Evolutionary conservation across 2,329 filamentous ascomycete genomes (phyloP), one percentile per base, ranked within the genome.

Genomic region (Didymella glomerata): DNA sequence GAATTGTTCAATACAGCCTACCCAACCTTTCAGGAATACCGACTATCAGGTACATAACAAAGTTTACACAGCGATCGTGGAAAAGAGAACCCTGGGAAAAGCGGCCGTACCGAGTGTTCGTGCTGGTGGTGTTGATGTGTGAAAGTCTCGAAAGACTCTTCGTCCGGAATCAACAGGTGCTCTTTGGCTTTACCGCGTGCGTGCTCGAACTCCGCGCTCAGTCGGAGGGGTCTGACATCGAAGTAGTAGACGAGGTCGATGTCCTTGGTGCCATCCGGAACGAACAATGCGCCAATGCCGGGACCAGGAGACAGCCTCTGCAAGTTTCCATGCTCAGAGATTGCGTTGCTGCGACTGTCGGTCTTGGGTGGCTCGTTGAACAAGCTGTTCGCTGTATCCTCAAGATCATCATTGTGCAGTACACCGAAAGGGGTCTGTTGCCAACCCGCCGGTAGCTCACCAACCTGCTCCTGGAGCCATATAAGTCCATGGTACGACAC

Each of bases 191-290:
- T 50, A 2, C 73, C 72, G 34, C 72, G 69, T 50, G 70, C 73
- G 42, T 71, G 67, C 28, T 69, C 67, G 24, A 61, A 63, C 58
- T 75, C 68, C n/a, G 69, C 64, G 22, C 68, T 75, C 14, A 76
- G 57, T 9, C 71, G 66, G 30, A 76, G 64, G 2, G 73, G 74
- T 9, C 40, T 67, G 32, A 24, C 9, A 18, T 40, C 36, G 9
- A 75, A 74, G 44, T 68, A 57, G 54, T 75, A 72, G 11, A 56
- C 60, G 7, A 46, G 45, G 4, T 63, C 30, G 13, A 25, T 42
- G 13, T 46, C 36, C 8, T 50, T 24, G 47, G 25, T n/a, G n/a
- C n/a, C n/a, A 30, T 14, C 1, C 16, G 34, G n/a, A 16, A 36
- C 65, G 65, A 18, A 40, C 65, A 65, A 69, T 22, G 55, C 54